These are phyloP conservation scores for Pseudozyma pruni DNA, from an alignment of 1,284 basidiomycete genomes.

Conservation along the genomic window DNA sequence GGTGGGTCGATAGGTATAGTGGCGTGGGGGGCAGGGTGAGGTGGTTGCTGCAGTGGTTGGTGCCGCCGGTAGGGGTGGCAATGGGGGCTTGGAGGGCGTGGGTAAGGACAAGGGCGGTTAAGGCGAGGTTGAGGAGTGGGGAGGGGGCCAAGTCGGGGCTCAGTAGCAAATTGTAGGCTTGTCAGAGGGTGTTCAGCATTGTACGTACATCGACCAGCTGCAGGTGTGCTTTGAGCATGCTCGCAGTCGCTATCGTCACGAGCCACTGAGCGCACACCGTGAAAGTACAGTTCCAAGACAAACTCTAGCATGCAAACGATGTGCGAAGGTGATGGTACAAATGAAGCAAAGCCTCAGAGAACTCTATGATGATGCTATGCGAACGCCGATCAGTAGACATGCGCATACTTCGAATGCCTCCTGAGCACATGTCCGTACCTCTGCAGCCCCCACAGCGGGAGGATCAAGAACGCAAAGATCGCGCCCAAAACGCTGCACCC, in stretches of 20 bases:
- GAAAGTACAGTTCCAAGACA: neutral
- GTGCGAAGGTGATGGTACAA: neutral
- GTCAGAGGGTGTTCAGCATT: no score
- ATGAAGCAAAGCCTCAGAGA: neutral
- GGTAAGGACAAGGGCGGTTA: slow-evolving; percentile 18
- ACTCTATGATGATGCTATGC: no score
- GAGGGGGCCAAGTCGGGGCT: slow-evolving; percentile 10
- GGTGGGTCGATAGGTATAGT: slow-evolving; percentile 68
- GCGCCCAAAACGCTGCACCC: slow-evolving; percentile 43
- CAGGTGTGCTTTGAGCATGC: no score
- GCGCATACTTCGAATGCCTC: slow-evolving; percentile 48
- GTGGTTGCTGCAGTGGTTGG: slow-evolving; percentile 78
- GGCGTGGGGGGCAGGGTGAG: slow-evolving; percentile 76
- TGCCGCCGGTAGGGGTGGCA: slow-evolving; percentile 78
- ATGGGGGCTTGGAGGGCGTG: slow-evolving; percentile 62
- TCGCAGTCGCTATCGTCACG: no score
- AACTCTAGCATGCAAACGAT: slow-evolving; percentile 5
- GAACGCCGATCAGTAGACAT: slow-evolving; percentile 25
- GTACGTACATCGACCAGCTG: no score
- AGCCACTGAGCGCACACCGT: no score
- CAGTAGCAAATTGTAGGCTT: slow-evolving; percentile 23
- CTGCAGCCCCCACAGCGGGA: slow-evolving; percentile 43
- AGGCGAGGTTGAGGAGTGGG: slow-evolving; percentile 20
- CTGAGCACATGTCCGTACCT: slow-evolving; percentile 45
- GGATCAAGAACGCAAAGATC: slow-evolving; percentile 31